A percentile compares a stretch with the other conserved stretches of the same genome.
Evolutionary conservation across 805 yeast species (phyloP).

Genomic region (Teunomyces aglyptinius): DNA sequence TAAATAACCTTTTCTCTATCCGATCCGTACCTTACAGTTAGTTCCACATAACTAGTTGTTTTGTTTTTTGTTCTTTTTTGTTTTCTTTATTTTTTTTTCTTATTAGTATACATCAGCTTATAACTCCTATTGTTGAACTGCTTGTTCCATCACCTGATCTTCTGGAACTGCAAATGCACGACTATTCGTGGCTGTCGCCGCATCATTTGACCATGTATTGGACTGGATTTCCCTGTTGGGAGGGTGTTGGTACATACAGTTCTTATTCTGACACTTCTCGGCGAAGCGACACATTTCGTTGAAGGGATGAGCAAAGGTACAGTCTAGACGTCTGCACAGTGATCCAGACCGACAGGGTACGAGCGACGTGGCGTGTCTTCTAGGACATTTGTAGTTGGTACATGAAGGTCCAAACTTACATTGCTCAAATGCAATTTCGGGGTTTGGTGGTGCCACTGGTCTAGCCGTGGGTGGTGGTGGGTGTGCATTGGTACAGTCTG

Average conservation of each 20-base stretch:
- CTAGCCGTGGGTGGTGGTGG: slow-evolving; percentile 62
- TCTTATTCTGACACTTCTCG: slow-evolving; percentile 64
- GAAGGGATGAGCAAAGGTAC: slow-evolving; percentile 80
- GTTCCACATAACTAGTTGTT: slow-evolving; percentile 6
- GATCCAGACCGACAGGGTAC: slow-evolving; percentile 81
- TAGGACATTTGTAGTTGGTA: slow-evolving; percentile 74
- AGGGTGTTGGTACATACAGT: slow-evolving; percentile 79
- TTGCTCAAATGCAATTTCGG: slow-evolving; percentile 67
- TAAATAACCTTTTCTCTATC: background rate
- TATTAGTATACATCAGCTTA: slow-evolving; percentile 3
- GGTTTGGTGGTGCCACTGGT: slow-evolving; percentile 19
- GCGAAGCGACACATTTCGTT: slow-evolving; percentile 80
- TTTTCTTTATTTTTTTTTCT: slow-evolving; percentile 6
- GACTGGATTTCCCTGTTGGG: slow-evolving; percentile 54
- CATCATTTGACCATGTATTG: slow-evolving; percentile 36
- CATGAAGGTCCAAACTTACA: slow-evolving; percentile 80
- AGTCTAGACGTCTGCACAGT: slow-evolving; percentile 74
- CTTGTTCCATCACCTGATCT: slow-evolving; percentile 62
- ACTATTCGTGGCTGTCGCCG: slow-evolving; percentile 45
- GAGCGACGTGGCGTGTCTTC: slow-evolving; percentile 76
- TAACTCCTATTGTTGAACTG: slow-evolving; percentile 12
- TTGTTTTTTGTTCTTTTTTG: background rate
- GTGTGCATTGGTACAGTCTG: slow-evolving; percentile 71
- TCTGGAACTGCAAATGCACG: slow-evolving; percentile 79
- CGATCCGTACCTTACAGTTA: background rate